Evolutionary conservation across 163 green algal genomes (phyloP).

Genomic region (Scenedesmus sp.): DNA sequence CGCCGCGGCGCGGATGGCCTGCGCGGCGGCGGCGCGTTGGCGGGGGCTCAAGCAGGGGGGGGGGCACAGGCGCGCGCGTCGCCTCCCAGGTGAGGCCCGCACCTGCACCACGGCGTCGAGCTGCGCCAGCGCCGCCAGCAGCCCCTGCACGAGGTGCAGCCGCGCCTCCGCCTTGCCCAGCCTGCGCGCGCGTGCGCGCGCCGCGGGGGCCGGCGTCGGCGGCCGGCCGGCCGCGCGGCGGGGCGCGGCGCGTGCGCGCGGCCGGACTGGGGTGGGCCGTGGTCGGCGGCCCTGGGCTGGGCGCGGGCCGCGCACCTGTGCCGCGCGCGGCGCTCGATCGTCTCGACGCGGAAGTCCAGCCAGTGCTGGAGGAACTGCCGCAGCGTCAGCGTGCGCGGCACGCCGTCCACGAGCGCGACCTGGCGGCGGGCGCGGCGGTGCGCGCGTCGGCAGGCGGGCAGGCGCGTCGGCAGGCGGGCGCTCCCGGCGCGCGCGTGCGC

Average conservation of each 20-base stretch:
- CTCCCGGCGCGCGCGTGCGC: no score
- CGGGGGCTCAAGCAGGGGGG: background rate
- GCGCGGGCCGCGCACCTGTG: constrained; percentile 60
- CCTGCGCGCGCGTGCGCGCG: no score
- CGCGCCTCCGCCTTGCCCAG: constrained; percentile 45
- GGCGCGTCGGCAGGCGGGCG: no score
- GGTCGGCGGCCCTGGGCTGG: no score
- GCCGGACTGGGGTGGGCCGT: no score
- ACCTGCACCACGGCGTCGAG: constrained; percentile 66
- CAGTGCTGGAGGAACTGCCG: constrained; percentile 83
- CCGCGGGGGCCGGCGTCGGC: no score
- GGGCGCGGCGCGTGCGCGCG: no score
- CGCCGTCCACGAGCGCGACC: constrained; percentile 79
- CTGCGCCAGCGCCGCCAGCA: constrained; percentile 36
- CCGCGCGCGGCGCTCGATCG: constrained; percentile 67
- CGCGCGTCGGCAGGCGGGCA: no score
- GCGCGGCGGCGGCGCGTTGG: background rate
- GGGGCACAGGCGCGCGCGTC: background rate
- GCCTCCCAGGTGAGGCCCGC: no score
- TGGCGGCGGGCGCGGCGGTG: no score
- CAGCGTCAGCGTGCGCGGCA: constrained; percentile 75
- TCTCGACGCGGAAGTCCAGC: constrained; percentile 84
- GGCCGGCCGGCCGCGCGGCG: no score
- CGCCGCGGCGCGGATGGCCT: constrained; percentile 67
- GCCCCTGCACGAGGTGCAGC: constrained; percentile 48